These are phyloP conservation scores for Wickerhamomyces chambardii DNA, from an alignment of 805 yeast species.

Conservation along the genomic window DNA sequence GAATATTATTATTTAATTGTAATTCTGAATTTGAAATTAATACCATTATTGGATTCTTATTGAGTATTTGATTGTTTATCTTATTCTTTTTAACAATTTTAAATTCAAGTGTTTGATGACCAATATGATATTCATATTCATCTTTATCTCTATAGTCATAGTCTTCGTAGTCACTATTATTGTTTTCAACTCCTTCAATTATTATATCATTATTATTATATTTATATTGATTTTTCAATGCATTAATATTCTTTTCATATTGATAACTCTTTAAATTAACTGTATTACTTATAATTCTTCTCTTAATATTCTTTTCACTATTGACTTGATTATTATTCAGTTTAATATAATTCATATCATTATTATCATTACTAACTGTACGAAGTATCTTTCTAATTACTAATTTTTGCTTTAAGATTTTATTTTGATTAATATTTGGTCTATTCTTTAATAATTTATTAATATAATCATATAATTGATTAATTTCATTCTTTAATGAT, in stretches of 20 bases:
- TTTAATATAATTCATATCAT: too few species aligned
- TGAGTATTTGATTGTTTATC: too few species aligned
- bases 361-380: too few species aligned
- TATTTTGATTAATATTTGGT: slow-evolving; percentile 10
- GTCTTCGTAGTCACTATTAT: neutral
- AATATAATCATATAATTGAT: slow-evolving; percentile 15
- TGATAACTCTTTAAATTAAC: slow-evolving; percentile 8
- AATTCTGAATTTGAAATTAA: too few species aligned
- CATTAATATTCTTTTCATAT: neutral
- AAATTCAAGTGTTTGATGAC: neutral
- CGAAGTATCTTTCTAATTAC: slow-evolving; percentile 16
- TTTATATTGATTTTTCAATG: too few species aligned
- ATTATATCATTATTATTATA: slow-evolving; percentile 7
- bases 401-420: slow-evolving; percentile 14
- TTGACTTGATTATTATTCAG: too few species aligned
- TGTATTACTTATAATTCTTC: slow-evolving; percentile 8
- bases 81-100: too few species aligned
- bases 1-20: too few species aligned
- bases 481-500: slow-evolving; percentile 14
- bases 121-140: neutral
- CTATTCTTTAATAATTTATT: slow-evolving; percentile 13
- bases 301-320: neutral
- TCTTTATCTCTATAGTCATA: neutral
- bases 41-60: neutral
- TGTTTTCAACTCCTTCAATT: neutral